Evolutionary conservation across 169 alveolate genomes (phyloP).

Genomic region (Eimeria zaria): DNA sequence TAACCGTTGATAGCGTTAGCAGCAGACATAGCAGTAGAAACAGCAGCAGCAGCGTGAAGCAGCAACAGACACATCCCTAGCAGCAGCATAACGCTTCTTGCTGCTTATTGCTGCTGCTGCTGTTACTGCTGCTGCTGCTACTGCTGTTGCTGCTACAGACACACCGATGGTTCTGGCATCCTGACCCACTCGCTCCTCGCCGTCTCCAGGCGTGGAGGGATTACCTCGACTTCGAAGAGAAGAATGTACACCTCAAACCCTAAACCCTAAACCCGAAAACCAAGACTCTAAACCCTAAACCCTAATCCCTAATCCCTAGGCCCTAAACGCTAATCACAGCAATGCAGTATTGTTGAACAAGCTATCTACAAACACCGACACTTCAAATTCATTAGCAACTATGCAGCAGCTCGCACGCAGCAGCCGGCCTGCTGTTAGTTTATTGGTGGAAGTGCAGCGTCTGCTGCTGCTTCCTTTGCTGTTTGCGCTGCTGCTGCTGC

Average conservation of each 20-base stretch:
- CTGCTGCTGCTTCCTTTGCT: background rate
- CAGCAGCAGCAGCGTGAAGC: background rate
- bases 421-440: background rate
- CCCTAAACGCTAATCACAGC: background rate
- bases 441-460: background rate
- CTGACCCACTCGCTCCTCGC: slow-evolving; percentile 84
- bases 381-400: background rate
- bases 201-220: slow-evolving; percentile 84
- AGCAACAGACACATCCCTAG: slow-evolving; percentile 8
- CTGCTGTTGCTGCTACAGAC: slow-evolving; percentile 36
- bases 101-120: too few species aligned
- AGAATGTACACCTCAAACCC: slow-evolving; percentile 29
- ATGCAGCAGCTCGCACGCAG: background rate
- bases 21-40: slow-evolving; percentile 3
- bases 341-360: too few species aligned
- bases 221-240: slow-evolving; percentile 82
- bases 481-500: background rate
- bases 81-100: background rate
- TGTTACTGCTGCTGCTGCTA: background rate
- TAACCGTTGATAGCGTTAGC: background rate
- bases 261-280: background rate
- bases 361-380: background rate
- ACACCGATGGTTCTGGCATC: slow-evolving; percentile 85
- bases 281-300: background rate
- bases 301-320: background rate